These are phyloP conservation scores for Penicillium longicatenatum DNA, from an alignment of 495 filamentous ascomycete species.

Conservation along the genomic window DNA sequence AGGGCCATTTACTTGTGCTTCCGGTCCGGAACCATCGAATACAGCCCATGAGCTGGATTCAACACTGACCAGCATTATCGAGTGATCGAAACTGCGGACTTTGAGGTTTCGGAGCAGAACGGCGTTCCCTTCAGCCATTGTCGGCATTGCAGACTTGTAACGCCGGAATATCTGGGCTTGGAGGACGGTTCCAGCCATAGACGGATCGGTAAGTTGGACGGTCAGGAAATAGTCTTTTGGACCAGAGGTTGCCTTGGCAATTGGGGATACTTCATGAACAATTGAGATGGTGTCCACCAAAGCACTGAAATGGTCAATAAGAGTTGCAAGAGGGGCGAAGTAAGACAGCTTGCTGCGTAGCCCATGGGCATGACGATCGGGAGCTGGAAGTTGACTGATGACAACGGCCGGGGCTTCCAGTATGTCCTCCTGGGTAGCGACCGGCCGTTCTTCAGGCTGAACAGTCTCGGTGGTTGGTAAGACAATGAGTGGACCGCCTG, in stretches of 20 bases:
- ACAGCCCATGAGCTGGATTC: constrained; percentile 68
- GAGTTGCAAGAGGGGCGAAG: constrained; percentile 65
- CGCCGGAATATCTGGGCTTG: constrained; percentile 73
- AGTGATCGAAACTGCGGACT: constrained; percentile 54
- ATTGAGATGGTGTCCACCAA: constrained; percentile 68
- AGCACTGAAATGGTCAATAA: constrained; percentile 57
- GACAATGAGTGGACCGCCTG: constrained; percentile 7
- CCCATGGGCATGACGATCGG: constrained; percentile 44
- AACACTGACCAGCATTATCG: constrained; percentile 49
- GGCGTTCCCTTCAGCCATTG: constrained; percentile 68
- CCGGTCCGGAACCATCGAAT: constrained; percentile 41
- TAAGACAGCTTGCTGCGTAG: constrained; percentile 66
- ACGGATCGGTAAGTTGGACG: constrained; percentile 70
- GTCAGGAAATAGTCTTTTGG: constrained; percentile 70
- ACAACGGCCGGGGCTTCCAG: constrained; percentile 9
- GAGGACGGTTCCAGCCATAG: constrained; percentile 45
- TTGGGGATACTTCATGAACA: constrained; percentile 56
- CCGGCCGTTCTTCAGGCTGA: background rate
- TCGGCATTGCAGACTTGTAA: constrained; percentile 69
- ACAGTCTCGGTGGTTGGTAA: constrained; percentile 4
- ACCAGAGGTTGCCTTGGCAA: constrained; percentile 62
- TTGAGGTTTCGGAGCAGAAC: constrained; percentile 76
- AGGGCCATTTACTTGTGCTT: constrained; percentile 58
- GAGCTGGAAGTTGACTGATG: constrained; percentile 16
- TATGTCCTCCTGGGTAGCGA: background rate